Conservation (phyloP, 768 basidiomycete genomes). For the Sistotremastrum niveocremeum region DNA sequence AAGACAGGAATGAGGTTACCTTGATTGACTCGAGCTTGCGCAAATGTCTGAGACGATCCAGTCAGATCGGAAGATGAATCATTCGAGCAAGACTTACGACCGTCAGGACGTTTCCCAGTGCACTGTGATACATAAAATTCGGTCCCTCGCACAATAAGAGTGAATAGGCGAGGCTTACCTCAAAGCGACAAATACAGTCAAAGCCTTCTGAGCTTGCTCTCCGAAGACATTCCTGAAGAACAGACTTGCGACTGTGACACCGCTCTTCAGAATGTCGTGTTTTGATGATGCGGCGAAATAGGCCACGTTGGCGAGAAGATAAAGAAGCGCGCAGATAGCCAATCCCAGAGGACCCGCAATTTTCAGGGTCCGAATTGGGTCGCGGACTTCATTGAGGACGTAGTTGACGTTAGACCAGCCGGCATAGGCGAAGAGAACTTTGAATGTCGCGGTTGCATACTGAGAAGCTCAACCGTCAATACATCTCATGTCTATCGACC, state of each 20-base stretch:
- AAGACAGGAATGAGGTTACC: slow-evolving; percentile 12
- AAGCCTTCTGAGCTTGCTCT: slow-evolving; percentile 32
- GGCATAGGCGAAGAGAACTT: slow-evolving; percentile 33
- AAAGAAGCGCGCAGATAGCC: slow-evolving; percentile 37
- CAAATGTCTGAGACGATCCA: slow-evolving; percentile 28
- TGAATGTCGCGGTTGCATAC: slow-evolving; percentile 51
- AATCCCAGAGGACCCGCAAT: slow-evolving; percentile 48
- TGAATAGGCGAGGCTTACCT: slow-evolving; percentile 20
- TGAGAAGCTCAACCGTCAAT: slow-evolving; percentile 8
- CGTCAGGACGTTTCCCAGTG: slow-evolving; percentile 19
- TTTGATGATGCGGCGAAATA: slow-evolving; percentile 43
- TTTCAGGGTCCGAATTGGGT: slow-evolving; percentile 47
- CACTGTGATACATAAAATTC: neutral
- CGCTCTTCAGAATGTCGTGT: slow-evolving; percentile 32
- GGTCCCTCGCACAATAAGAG: slow-evolving; percentile 21
- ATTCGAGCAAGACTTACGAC: slow-evolving; percentile 8
- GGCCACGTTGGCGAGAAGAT: slow-evolving; percentile 43
- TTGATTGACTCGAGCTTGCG: slow-evolving; percentile 40
- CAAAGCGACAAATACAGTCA: slow-evolving; percentile 44
- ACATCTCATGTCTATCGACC: no score
- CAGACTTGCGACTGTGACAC: slow-evolving; percentile 43
- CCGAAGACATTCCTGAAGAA: slow-evolving; percentile 53
- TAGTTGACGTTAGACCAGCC: slow-evolving; percentile 49
- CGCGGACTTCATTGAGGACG: slow-evolving; percentile 45
- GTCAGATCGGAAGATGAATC: neutral